Percentiles rank a stretch among this genome's conserved stretches.
phyloP scores from a whole-genome alignment of 78 protist genomes.

The Capsaspora owczarzaki region DNA sequence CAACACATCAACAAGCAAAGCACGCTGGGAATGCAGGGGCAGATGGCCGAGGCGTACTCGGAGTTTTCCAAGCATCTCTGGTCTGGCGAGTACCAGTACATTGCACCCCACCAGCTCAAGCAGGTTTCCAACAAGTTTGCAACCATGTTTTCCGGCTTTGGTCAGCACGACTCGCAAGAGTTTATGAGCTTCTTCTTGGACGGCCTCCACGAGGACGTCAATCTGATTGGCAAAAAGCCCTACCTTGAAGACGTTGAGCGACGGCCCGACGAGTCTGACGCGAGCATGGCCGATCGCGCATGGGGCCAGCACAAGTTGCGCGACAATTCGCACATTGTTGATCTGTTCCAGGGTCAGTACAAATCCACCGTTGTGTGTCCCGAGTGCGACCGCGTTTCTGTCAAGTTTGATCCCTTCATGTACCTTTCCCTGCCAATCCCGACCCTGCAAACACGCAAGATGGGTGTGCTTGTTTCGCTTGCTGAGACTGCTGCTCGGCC shows the following conservation, averaged over 20 bases:
- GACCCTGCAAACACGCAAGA: too few relatives aligned
- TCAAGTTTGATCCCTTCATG: constrained; percentile 79
- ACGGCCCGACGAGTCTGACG: constrained; percentile 59
- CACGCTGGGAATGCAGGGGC: too few relatives aligned
- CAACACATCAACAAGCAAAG: too few relatives aligned
- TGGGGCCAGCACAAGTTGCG: constrained; percentile 69
- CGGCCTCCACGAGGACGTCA: constrained; percentile 86
- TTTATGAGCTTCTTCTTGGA: constrained; percentile 61
- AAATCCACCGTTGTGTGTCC: constrained; percentile 10
- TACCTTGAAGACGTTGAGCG: constrained; percentile 31
- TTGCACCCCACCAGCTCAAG: constrained; percentile 57
- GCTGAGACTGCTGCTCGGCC: too few relatives aligned
- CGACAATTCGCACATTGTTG: constrained; percentile 67
- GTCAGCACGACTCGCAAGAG: constrained; percentile 86
- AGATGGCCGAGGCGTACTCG: too few relatives aligned
- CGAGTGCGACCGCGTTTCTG: constrained; percentile 10
- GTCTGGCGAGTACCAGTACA: too few relatives aligned
- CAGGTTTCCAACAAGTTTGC: constrained; percentile 30
- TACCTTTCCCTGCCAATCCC: constrained; percentile 69
- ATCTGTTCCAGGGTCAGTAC: constrained; percentile 80
- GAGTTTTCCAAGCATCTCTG: too few relatives aligned
- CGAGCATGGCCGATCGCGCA: constrained; percentile 25
- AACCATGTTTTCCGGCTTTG: constrained; percentile 68
- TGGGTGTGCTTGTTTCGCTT: too few relatives aligned
- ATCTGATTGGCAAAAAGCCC: too few relatives aligned